Conservation (phyloP, 441 rosid genomes). For the Metrosideros polymorpha region DNA sequence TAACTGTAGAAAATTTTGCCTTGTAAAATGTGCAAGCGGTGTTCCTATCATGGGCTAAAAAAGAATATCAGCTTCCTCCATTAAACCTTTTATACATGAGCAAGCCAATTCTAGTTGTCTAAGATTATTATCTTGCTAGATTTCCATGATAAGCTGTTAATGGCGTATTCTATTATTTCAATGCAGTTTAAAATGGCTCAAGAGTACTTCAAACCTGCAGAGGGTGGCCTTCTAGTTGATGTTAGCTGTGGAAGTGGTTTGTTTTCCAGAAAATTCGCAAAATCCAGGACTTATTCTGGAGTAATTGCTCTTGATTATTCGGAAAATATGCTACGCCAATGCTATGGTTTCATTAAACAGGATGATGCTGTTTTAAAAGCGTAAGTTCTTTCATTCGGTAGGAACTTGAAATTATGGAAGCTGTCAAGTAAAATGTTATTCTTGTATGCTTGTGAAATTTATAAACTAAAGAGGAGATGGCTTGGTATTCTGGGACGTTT, state of each 20-base stretch:
- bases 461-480: background rate
- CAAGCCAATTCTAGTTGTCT: background rate
- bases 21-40: background rate
- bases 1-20: background rate
- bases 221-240: constrained; percentile 82
- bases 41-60: background rate
- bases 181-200: constrained; percentile 94
- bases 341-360: constrained; percentile 67
- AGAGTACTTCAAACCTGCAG: constrained; percentile 64
- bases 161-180: background rate
- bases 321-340: constrained; percentile 93
- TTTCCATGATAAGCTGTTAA: background rate
- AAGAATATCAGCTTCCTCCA: background rate
- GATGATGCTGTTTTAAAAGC: constrained; percentile 31
- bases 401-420: background rate
- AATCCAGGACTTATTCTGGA: constrained; percentile 54
- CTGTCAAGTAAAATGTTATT: background rate
- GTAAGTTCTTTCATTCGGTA: constrained; percentile 17
- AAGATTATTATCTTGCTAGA: background rate
- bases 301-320: constrained; percentile 92
- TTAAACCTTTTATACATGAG: background rate
- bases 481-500: background rate
- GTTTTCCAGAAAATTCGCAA: constrained; percentile 76
- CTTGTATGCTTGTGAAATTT: background rate
- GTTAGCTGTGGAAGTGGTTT: constrained; percentile 95